Percentiles rank a stretch among this genome's conserved stretches.
Evolutionary conservation across 345 rosid species (phyloP).

Genomic region (Limnanthes douglasii): DNA sequence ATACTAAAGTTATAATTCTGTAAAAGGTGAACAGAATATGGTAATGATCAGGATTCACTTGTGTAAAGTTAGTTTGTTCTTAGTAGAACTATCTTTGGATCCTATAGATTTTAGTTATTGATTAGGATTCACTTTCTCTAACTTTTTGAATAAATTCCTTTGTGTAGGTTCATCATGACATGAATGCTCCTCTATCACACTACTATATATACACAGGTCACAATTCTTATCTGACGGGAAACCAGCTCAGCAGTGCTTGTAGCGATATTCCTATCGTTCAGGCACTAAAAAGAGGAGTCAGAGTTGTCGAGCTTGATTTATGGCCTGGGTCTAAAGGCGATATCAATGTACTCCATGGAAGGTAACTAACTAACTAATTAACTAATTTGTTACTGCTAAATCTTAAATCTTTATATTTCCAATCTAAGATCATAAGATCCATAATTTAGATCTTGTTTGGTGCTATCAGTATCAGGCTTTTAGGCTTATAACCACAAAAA

Average conservation of each 20-base stretch:
- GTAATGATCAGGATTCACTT: neutral
- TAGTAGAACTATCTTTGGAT: neutral
- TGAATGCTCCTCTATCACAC: constrained; percentile 79
- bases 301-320: constrained; percentile 89
- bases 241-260: constrained; percentile 89
- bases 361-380: too few species aligned
- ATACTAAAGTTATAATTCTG: too few species aligned
- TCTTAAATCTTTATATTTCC: too few species aligned
- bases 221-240: constrained; percentile 87
- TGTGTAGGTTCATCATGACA: constrained; percentile 73
- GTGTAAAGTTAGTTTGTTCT: constrained; percentile 2
- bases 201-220: constrained; percentile 88
- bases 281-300: constrained; percentile 58
- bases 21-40: too few species aligned
- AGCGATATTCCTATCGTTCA: constrained; percentile 81
- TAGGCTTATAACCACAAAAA: too few species aligned
- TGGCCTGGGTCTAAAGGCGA: constrained; percentile 63
- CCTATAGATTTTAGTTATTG: constrained; percentile 2
- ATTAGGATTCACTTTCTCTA: neutral
- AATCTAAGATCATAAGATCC: too few species aligned
- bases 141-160: neutral
- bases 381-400: too few species aligned
- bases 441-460: neutral
- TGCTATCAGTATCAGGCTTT: too few species aligned
- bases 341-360: constrained; percentile 81